These are phyloP conservation scores for Magnaporthales sp. DNA, from an alignment of 2,329 filamentous ascomycete genomes.

Conservation along the genomic window DNA sequence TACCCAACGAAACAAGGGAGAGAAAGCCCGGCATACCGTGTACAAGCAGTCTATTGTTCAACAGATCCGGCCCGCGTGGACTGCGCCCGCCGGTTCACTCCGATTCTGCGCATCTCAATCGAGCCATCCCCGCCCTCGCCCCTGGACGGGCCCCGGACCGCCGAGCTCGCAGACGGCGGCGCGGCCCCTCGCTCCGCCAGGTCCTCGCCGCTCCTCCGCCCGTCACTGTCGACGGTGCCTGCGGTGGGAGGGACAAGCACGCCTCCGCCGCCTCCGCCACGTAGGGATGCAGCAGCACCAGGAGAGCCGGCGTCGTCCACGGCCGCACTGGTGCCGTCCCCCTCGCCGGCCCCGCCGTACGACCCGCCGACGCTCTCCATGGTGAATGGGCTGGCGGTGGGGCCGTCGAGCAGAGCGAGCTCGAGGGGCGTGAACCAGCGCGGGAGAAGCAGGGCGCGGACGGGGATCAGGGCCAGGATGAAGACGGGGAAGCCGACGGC, in stretches of 20 bases:
- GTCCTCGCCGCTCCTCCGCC: constrained; percentile 22
- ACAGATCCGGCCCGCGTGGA: not conserved
- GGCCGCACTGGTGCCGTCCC: constrained; percentile 8
- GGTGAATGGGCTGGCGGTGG: constrained; percentile 65
- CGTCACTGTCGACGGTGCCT: constrained; percentile 7
- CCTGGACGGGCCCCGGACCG: constrained; percentile 11
- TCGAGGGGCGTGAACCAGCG: constrained; percentile 51
- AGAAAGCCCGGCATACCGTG: not conserved
- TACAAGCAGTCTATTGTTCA: not conserved
- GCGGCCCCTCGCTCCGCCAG: constrained; percentile 25
- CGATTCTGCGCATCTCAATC: constrained; percentile 18
- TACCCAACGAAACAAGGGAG: not conserved
- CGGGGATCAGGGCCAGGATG: constrained; percentile 60
- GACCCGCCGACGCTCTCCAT: constrained; percentile 67
- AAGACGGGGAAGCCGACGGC: constrained; percentile 74
- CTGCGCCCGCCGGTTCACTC: constrained; percentile 15
- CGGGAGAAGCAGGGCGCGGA: constrained; percentile 56
- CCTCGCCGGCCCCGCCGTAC: constrained; percentile 30
- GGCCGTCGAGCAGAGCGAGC: constrained; percentile 56
- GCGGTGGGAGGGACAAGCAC: not conserved
- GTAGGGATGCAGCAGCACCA: constrained; percentile 3
- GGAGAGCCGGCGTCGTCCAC: constrained; percentile 3
- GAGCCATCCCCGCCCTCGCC: constrained; percentile 8
- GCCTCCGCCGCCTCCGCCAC: constrained; percentile 5
- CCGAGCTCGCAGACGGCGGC: constrained; percentile 4